Base-by-base conservation (phyloP, 495 filamentous ascomycete species). In the Hypoxylon cercidicola region DNA sequence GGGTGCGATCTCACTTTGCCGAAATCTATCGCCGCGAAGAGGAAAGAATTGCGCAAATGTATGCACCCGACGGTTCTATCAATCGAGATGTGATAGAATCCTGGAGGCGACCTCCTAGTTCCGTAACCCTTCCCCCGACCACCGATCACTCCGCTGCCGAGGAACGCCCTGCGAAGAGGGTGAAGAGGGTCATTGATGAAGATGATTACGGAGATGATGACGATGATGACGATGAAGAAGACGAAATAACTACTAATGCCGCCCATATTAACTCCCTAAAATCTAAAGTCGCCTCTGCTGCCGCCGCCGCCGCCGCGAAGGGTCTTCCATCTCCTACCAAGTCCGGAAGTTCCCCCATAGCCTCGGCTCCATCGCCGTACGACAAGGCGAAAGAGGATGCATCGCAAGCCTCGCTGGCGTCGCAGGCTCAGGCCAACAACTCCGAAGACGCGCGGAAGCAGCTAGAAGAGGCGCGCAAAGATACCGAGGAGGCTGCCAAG, bases 401-500 rank as follows among this genome's bases (percentile, higher is more conserved):
- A 61, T 75, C 64, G 66, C 67, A 60, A 41, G 49, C 49, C 7
- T 65, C 70, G n/a, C 74, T 79, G 66, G 75, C 62, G 11, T 57
- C 75, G 49, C 78, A 75, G 50, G 40, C 72, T 16, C 84, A 89
- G 75, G 75, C 84, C 75, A 86, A 88, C 74, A 83, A 86, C 16
- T 84, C 90, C 1, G 93, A 96, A 73, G 92, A 96, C 75, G 83
- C 93, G 74, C 91, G 93, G 60, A 96, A 96, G 78, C 90, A 93
- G 74, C 79, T 98, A 45, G 93, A 98, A 75, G 91, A 96, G 72
- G 92, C 93, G 72, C 96, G 94, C 75, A 97, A 90, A 72, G 93
- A 90, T 19, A 93, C 91, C 15, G 93, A 97, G 73, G 92, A 97
- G 68, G 89, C 91, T 45, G 95, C 90, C 19, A 93, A 90, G 79